A percentile compares a stretch with the other conserved stretches of the same genome.
Evolutionary conservation across 768 basidiomycete genomes (phyloP).

Genomic region (Chalciporus piperatus): DNA sequence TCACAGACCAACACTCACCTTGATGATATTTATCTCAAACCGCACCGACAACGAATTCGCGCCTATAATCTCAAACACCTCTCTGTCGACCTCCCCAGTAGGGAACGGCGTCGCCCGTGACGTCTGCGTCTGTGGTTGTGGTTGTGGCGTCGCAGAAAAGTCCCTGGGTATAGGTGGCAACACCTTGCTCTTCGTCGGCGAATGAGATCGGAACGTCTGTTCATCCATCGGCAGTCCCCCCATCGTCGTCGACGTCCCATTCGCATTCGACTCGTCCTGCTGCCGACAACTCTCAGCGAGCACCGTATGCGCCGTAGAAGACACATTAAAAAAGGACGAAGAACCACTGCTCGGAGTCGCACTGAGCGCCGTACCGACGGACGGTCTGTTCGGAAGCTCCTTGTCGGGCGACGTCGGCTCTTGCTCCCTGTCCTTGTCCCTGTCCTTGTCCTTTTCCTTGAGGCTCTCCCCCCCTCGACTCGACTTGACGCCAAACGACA

Average conservation of each 20-base stretch:
- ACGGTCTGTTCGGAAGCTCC: conserved; percentile 44
- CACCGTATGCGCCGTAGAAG: conserved; percentile 48
- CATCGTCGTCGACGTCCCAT: conserved; percentile 20
- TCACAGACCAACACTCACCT: too few species aligned
- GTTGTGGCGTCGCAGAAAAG: conserved; percentile 33
- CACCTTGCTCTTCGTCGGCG: conserved; percentile 58
- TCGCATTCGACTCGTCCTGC: conserved; percentile 16
- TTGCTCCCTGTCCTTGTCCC: conserved; percentile 38
- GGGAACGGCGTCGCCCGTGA: conserved; percentile 53
- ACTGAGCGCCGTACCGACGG: conserved; percentile 48
- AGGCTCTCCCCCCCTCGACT: too few species aligned
- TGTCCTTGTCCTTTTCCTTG: conserved; percentile 45
- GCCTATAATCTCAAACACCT: conserved; percentile 70
- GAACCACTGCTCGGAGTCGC: conserved; percentile 74
- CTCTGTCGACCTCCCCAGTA: conserved; percentile 63
- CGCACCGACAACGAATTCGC: conserved; percentile 82
- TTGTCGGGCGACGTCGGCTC: conserved; percentile 40
- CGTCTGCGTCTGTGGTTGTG: conserved; percentile 26
- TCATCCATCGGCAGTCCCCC: too few species aligned
- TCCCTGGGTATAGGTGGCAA: conserved; percentile 83
- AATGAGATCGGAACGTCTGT: conserved; percentile 40
- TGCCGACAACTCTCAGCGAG: conserved; percentile 35
- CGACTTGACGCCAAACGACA: conserved; percentile 71
- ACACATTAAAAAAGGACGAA: conserved; percentile 84
- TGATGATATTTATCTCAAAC: conserved; percentile 97